Evolutionary conservation across 2,329 filamentous ascomycete species (phyloP).

Genomic region (Coniochaeta sp.): DNA sequence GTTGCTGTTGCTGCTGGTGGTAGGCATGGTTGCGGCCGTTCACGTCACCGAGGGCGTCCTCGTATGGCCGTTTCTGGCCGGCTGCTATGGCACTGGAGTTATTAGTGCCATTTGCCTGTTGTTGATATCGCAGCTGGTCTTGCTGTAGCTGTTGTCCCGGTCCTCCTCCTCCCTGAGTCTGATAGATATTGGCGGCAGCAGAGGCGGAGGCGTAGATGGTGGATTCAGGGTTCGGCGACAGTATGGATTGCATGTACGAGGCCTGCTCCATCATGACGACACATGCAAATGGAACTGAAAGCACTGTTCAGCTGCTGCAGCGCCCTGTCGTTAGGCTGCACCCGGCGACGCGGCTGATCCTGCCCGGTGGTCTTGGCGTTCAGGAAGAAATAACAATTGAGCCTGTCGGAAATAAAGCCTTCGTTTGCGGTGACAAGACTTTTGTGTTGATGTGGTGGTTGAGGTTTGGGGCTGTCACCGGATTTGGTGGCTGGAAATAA

Average conservation of each 20-base stretch:
- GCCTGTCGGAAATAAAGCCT: neutral
- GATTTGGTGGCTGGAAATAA: slow-evolving; percentile 4
- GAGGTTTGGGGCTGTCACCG: neutral
- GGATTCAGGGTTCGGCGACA: neutral
- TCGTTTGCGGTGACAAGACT: neutral
- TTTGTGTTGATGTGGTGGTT: neutral
- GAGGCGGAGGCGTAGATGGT: neutral
- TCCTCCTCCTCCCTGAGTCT: neutral
- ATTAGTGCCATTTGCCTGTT: too few species aligned
- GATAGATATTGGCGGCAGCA: neutral
- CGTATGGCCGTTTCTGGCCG: neutral
- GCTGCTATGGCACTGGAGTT: neutral
- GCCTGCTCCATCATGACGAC: slow-evolving; percentile 3
- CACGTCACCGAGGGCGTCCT: neutral
- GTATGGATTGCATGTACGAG: neutral
- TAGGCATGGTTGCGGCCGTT: neutral
- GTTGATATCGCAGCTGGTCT: too few species aligned
- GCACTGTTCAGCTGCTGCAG: neutral
- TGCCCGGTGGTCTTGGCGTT: neutral
- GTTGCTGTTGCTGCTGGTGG: too few species aligned
- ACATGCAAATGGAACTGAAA: neutral
- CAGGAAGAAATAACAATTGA: neutral
- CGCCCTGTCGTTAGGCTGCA: too few species aligned
- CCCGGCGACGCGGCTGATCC: neutral
- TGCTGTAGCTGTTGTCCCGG: neutral